phyloP scores from a whole-genome alignment of 148 eudicot genomes.

The Chenopodium berlandieri region DNA sequence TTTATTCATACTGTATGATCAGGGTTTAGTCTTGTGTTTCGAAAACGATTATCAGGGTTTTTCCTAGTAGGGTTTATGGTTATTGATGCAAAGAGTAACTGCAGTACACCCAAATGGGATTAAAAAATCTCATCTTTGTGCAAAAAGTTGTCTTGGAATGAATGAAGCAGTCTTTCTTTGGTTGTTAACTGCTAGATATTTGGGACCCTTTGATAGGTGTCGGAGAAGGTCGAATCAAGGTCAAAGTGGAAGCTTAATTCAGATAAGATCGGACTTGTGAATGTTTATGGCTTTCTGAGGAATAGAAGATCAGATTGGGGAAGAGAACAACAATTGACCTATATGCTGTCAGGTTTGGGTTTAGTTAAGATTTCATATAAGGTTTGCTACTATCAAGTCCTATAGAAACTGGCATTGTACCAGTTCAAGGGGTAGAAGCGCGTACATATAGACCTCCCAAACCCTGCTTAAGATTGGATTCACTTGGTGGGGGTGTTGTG shows the following conservation, averaged over 20 bases:
- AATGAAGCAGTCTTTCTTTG: background rate
- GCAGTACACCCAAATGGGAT: too few relatives aligned
- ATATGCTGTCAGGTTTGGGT: background rate
- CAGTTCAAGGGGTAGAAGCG: background rate
- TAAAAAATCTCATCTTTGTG: background rate
- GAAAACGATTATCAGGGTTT: background rate
- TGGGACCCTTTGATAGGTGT: background rate
- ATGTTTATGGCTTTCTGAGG: background rate
- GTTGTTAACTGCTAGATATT: background rate
- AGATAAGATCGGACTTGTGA: background rate
- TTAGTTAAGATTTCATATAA: background rate
- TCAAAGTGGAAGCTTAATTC: background rate
- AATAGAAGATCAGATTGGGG: background rate
- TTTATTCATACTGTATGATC: background rate
- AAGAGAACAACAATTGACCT: background rate
- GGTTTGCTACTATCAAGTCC: background rate
- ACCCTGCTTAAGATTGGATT: background rate
- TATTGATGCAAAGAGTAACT: background rate
- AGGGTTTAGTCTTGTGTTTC: constrained; percentile 4
- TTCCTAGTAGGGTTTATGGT: background rate
- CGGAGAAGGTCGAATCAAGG: background rate
- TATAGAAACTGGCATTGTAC: background rate
- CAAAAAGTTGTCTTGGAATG: background rate
- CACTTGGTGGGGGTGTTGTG: background rate
- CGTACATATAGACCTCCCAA: background rate